phyloP scores from a whole-genome alignment of 768 basidiomycete genomes.

The Termitomyces sp. region DNA sequence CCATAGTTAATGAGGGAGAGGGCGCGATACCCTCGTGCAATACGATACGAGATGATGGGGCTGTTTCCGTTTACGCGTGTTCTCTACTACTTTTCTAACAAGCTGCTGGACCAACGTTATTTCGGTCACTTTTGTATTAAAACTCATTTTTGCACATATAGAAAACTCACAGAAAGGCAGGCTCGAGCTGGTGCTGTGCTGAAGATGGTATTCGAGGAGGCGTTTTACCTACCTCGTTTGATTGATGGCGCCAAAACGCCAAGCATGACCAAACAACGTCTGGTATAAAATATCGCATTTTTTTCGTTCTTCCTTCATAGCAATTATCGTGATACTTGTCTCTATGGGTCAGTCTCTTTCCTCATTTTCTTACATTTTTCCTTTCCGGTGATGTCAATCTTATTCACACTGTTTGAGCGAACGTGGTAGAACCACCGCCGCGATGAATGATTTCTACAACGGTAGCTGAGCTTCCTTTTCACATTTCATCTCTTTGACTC shows the following conservation, averaged over 20 bases:
- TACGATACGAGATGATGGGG: constrained; percentile 6
- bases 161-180: constrained; percentile 4
- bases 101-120: neutral
- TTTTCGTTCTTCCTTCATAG: neutral
- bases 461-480: constrained; percentile 62
- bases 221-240: neutral
- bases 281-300: constrained; percentile 11
- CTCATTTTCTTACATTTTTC: neutral
- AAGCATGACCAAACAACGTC: constrained; percentile 15
- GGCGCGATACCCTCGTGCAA: constrained; percentile 5
- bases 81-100: neutral
- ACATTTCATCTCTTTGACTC: neutral
- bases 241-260: constrained; percentile 8
- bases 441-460: constrained; percentile 70
- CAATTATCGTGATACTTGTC: neutral
- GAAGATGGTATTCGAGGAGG: neutral
- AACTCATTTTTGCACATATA: neutral
- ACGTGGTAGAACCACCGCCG: constrained; percentile 31
- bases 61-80: constrained; percentile 5
- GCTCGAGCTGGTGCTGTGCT: neutral
- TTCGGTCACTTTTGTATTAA: neutral
- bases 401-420: constrained; percentile 78
- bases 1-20: constrained; percentile 37
- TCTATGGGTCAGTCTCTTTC: constrained; percentile 18
- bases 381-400: constrained; percentile 47